Base-by-base conservation (phyloP, 805 yeast genomes). In the Candida easanensis region DNA sequence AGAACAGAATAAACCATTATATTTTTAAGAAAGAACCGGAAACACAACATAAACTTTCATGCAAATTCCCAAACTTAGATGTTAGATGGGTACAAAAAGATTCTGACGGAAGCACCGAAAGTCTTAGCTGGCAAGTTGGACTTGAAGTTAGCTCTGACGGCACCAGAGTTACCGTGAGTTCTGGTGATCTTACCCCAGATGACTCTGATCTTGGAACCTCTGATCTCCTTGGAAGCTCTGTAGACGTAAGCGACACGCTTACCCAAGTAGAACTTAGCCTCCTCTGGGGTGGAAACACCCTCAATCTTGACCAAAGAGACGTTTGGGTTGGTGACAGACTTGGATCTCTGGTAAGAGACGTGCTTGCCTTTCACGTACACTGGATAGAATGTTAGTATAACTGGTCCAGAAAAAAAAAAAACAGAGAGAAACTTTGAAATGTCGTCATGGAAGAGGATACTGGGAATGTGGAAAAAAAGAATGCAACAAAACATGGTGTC, bases 291-390 rank as follows among this genome's bases (percentile, higher is more conserved):
- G 57, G 83, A 71, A 65, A 93, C 99, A 76, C 96, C 96, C 80
- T 93, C 99, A 69, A 91, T 84, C 81, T 93, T 87, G 73, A 93
- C 79, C 74, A 93, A 82, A 58, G 99, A 93, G 65, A 87, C 87
- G 80, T 88, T 85, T 74, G 99, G 97, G 95, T 93, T 88, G 84
- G 84, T 89, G 71, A 85, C 88, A 75, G 82, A 82, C 89, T 93
- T 93, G 65, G 97, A 89, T 81, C 99, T 95, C 83, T 93, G 98
- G 95, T 91, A 93, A 66, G 97, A 90, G 71, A 93, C 73, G 86
- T 93, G 99, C 84, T 91, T 93, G 79, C 98, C 99, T 84, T 91
- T 93, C 78, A 93, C 98, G 97, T 93, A 93, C 80, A 93, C 95
- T 87, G 70, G 69, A 53, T 54, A 45, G n/a, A 13, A 26, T 45